Base-by-base conservation (phyloP, 306 rosid species). In the Morella rubra region DNA sequence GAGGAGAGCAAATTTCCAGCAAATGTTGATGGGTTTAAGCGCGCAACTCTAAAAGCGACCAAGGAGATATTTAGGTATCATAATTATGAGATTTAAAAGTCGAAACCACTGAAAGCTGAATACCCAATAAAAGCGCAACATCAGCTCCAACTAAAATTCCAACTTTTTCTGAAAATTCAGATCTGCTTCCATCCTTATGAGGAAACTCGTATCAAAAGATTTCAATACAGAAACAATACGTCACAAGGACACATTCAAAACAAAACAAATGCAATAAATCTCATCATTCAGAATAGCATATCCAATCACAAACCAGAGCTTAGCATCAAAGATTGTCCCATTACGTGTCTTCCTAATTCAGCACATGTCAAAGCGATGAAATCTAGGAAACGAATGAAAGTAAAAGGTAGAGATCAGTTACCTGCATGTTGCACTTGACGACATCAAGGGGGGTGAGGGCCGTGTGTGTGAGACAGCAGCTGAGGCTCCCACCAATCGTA, bases 341-440 rank as follows among this genome's bases (percentile, higher is more conserved):
- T 56, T 56, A 8, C 5, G 64, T 3, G 40, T 20, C 22, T 22
- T 27, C 65, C 44, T 1, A 61, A 61, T 10, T 13, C 13, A 64
- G 16, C 7, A 71, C 16, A 24, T 71, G 51, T 3, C 3, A 19
- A 11, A 64, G 49, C n/a, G 14, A 53, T 42, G 18, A 18, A 14
- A 44, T 2, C 11, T 15, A 7, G 11, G 22, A 58, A 42, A 7
- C 7, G 22, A 64, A 10, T 37, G 27, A 4, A 22, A 18, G 32
- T 45, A 12, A 2, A 18, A 18, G 44, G 5, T 15, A 47, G 50
- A 37, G 58, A 41, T 14, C 22, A 45, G 0, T n/a, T 8, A 89
- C 98, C 93, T 93, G 98, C 98, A 91, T 93, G 76, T 90, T 91
- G 85, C 98, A 93, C 85, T 93, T 93, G 84, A 90, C 84, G 22